Conservation (phyloP, 371 early-diverging fungal species). For the Mortierella polycephala region DNA sequence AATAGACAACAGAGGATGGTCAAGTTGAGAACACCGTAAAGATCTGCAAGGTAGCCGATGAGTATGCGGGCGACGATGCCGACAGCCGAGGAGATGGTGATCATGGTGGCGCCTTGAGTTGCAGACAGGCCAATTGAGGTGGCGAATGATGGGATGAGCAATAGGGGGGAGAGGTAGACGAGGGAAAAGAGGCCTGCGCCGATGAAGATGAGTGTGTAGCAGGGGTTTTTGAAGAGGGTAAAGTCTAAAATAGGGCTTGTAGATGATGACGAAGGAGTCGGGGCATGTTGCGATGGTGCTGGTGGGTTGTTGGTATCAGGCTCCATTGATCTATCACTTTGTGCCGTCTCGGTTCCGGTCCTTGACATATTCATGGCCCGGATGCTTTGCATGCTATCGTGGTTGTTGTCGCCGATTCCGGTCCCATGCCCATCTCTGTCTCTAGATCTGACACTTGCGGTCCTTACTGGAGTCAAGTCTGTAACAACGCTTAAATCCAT, state of each 20-base stretch:
- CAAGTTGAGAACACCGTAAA: slow-evolving; percentile 22
- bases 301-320: background rate
- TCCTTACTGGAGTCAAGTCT: too few species aligned
- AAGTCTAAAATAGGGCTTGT: slow-evolving; percentile 1
- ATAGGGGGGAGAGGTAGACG: slow-evolving; percentile 22
- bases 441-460: too few species aligned
- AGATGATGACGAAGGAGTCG: background rate
- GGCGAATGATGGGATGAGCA: slow-evolving; percentile 15
- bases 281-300: background rate
- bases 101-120: slow-evolving; percentile 13
- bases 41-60: slow-evolving; percentile 17
- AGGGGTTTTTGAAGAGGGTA: background rate
- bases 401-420: too few species aligned
- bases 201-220: slow-evolving; percentile 15
- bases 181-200: slow-evolving; percentile 18
- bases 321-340: background rate
- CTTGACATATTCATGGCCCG: background rate
- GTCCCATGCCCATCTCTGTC: too few species aligned
- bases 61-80: slow-evolving; percentile 11
- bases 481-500: too few species aligned
- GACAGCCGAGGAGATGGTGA: slow-evolving; percentile 16
- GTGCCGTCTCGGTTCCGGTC: background rate
- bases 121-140: slow-evolving; percentile 22
- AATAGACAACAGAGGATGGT: slow-evolving; percentile 6
- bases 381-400: too few species aligned